These are phyloP conservation scores for Choanephora cucurbitarum DNA, from an alignment of 371 early-diverging fungal species.

Conservation along the genomic window DNA sequence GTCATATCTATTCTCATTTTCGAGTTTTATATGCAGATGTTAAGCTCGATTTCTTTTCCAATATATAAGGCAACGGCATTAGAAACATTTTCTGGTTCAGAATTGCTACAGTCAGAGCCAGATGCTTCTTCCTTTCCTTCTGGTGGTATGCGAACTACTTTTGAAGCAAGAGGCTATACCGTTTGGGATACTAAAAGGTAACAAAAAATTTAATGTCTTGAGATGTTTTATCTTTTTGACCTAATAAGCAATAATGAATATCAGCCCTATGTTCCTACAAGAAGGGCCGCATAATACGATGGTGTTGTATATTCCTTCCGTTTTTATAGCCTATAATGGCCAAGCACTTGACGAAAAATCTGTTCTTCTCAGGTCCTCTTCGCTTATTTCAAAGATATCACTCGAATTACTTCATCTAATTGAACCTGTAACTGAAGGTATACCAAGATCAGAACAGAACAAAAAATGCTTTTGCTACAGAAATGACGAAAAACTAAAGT, in stretches of 20 bases:
- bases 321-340: conserved; percentile 98
- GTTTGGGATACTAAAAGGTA: conserved; percentile 94
- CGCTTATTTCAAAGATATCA: conserved; percentile 79
- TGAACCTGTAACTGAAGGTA: conserved; percentile 59
- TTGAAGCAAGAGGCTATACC: conserved; percentile 99
- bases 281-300: conserved; percentile 91
- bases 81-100: conserved; percentile 94
- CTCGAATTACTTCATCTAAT: conserved; percentile 76
- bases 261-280: conserved; percentile 96
- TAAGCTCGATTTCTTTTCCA: background rate
- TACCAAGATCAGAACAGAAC: no score
- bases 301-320: conserved; percentile 94
- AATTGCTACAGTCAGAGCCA: conserved; percentile 97
- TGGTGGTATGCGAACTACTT: conserved; percentile 97
- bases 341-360: conserved; percentile 99
- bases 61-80: conserved; percentile 68
- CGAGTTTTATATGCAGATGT: no score
- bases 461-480: no score
- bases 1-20: no score
- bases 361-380: conserved; percentile 90
- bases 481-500: background rate
- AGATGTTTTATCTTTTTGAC: no score
- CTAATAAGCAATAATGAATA: no score
- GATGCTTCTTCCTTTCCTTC: conserved; percentile 99
- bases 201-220: no score